phyloP scores from a whole-genome alignment of 108 stramenopile species.

The Conticribra guillardii region DNA sequence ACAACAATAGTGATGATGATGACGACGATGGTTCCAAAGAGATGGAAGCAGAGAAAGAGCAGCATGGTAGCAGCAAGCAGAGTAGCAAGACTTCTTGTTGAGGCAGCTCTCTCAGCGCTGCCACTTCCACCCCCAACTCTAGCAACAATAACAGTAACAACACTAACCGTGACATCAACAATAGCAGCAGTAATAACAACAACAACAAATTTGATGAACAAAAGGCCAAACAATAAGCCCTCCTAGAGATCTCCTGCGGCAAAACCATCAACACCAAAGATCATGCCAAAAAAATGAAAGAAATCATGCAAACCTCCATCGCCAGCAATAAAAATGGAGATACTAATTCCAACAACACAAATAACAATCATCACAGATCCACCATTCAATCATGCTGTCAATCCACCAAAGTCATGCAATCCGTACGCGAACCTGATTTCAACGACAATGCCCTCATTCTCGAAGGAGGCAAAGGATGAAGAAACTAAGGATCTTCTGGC shows the following conservation, averaged over 20 bases:
- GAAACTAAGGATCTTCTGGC: no score
- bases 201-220: constrained; percentile 3
- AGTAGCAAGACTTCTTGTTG: constrained; percentile 7
- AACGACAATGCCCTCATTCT: no score
- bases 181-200: background rate
- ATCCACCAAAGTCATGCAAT: background rate
- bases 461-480: no score
- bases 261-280: background rate
- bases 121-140: background rate
- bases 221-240: constrained; percentile 3
- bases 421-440: background rate
- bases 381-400: background rate
- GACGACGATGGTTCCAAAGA: background rate
- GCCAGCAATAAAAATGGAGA: background rate
- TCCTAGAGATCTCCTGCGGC: constrained; percentile 25
- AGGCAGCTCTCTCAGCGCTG: background rate
- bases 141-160: constrained; percentile 7
- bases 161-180: no score
- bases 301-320: constrained; percentile 11
- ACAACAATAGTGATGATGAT: background rate
- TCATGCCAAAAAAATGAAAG: constrained; percentile 2
- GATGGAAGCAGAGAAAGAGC: constrained; percentile 5
- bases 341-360: background rate
- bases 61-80: constrained; percentile 3
- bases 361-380: background rate